Percentiles rank a stretch among this genome's conserved stretches.
Conservation (phyloP, 345 rosid species). For the Triadica sebifera region DNA sequence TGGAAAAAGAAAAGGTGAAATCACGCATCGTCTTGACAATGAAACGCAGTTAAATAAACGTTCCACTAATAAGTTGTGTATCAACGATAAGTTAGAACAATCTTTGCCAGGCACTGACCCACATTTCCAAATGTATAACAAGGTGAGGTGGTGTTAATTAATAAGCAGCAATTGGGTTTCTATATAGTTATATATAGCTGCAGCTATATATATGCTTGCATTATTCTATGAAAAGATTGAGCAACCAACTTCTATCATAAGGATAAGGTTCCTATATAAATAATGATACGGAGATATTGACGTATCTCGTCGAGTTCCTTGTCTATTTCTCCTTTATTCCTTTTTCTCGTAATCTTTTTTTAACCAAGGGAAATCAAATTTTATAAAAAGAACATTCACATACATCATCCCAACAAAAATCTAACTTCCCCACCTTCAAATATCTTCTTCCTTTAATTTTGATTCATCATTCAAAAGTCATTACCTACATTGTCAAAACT, state of each 20-base stretch:
- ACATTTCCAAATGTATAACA: no score
- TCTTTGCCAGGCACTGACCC: no score
- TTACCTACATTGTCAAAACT: not conserved
- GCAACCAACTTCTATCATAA: conserved; percentile 3
- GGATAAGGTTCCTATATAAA: conserved; percentile 1
- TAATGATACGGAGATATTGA: not conserved
- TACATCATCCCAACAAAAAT: conserved; percentile 1
- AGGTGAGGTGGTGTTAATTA: no score
- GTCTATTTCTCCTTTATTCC: conserved; percentile 5
- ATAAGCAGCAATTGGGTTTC: no score
- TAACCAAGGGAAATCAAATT: not conserved
- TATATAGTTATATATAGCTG: no score
- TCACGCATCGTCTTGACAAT: no score
- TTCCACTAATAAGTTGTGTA: no score
- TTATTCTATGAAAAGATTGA: not conserved
- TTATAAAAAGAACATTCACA: not conserved
- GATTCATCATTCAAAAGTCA: no score
- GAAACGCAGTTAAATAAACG: no score
- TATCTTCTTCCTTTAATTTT: not conserved
- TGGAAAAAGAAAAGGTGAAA: no score
- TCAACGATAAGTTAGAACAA: no score
- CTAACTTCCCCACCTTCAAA: not conserved
- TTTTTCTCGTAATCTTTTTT: not conserved
- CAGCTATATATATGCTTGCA: not conserved
- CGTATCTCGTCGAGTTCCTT: not conserved